Evolutionary conservation across 441 rosid genomes (phyloP).

Genomic region (Croton laevigatus): DNA sequence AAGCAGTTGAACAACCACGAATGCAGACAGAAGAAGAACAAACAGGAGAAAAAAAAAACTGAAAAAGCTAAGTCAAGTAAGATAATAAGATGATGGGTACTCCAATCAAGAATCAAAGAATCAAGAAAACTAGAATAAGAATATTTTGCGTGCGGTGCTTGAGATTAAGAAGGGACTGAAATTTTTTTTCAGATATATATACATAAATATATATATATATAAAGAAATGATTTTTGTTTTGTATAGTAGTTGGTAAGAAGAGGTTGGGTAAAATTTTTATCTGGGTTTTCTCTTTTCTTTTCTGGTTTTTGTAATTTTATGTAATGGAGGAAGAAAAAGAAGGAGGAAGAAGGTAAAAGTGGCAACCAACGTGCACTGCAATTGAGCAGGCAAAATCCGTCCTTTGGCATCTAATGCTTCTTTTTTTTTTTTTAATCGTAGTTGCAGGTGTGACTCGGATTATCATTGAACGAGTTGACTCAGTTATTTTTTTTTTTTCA

Average conservation of each 20-base stretch:
- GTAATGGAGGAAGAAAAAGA: neutral
- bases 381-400: slow-evolving; percentile 17
- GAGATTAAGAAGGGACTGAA: neutral
- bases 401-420: slow-evolving; percentile 19
- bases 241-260: slow-evolving; percentile 1
- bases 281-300: no score
- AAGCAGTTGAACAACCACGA: slow-evolving; percentile 40
- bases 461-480: neutral
- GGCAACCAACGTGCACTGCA: slow-evolving; percentile 15
- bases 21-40: slow-evolving; percentile 27
- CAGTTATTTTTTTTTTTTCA: no score
- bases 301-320: neutral
- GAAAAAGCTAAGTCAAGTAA: slow-evolving; percentile 24
- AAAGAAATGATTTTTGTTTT: slow-evolving; percentile 3
- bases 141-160: slow-evolving; percentile 8
- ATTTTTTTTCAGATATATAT: neutral
- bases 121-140: neutral
- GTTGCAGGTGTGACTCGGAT: neutral
- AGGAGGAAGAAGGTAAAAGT: neutral
- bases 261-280: no score
- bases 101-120: slow-evolving; percentile 5
- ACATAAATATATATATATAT: neutral
- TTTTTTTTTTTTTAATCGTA: no score
- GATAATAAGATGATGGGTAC: slow-evolving; percentile 23
- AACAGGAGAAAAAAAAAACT: slow-evolving; percentile 30